Evolutionary conservation across 129 eudicot genomes (phyloP).

Genomic region (Flaveria bidentis): DNA sequence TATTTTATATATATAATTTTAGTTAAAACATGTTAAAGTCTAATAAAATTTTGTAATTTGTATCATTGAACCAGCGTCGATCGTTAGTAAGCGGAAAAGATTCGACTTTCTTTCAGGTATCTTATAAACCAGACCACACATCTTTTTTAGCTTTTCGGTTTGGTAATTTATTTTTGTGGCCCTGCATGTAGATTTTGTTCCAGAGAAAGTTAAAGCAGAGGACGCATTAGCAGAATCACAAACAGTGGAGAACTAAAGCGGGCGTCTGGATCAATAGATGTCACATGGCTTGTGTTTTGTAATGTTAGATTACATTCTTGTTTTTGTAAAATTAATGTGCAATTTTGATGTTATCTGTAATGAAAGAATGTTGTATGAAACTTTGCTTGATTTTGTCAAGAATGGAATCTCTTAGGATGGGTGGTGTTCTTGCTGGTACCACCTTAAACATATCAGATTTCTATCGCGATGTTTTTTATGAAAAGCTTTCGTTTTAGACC

Average conservation of each 20-base stretch:
- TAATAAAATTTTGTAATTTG: slow-evolving; percentile 4
- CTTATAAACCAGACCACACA: neutral
- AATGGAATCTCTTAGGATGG: neutral
- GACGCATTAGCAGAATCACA: slow-evolving; percentile 60
- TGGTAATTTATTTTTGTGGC: neutral
- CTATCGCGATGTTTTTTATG: no score
- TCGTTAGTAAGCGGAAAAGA: slow-evolving; percentile 50
- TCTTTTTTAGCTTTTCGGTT: neutral
- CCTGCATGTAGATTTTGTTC: slow-evolving; percentile 61
- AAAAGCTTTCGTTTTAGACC: no score
- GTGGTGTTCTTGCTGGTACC: no score
- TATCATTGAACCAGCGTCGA: slow-evolving; percentile 63
- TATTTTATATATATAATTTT: neutral
- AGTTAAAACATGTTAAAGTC: neutral
- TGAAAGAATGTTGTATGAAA: neutral
- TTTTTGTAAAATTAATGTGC: neutral
- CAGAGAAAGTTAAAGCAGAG: slow-evolving; percentile 78
- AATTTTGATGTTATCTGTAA: slow-evolving; percentile 2
- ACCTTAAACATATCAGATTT: no score
- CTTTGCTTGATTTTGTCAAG: neutral
- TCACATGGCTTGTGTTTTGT: neutral
- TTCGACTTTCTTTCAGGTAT: slow-evolving; percentile 83
- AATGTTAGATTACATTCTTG: neutral
- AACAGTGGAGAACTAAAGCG: slow-evolving; percentile 41
- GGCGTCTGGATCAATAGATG: slow-evolving; percentile 1